Conservation (phyloP, 306 rosid species). For the Cucumis melo region DNA sequence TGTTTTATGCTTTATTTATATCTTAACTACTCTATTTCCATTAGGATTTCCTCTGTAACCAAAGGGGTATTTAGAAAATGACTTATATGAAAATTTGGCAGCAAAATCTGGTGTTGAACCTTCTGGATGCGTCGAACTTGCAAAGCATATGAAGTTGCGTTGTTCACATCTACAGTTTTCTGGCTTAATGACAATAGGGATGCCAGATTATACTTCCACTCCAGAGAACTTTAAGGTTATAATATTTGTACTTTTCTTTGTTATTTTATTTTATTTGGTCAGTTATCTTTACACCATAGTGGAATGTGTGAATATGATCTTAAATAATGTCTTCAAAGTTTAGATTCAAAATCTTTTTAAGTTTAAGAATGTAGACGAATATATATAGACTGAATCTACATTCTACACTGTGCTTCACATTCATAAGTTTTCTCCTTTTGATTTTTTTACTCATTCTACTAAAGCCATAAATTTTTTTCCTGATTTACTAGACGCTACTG, state of each 20-base stretch:
- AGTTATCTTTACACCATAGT: neutral
- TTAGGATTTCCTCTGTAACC: neutral
- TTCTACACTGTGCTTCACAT: neutral
- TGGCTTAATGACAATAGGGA: constrained; percentile 48
- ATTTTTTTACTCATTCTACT: neutral
- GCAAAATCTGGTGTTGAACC: constrained; percentile 43
- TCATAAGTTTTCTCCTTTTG: neutral
- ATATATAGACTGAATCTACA: neutral
- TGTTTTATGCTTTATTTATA: neutral
- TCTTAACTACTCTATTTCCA: neutral
- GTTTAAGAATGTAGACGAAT: too few relatives aligned
- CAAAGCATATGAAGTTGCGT: constrained; percentile 22
- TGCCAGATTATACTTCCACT: constrained; percentile 40
- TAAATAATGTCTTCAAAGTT: neutral
- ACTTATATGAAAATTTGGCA: constrained; percentile 7
- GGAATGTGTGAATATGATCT: neutral
- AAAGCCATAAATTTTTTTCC: neutral
- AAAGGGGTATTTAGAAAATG: neutral
- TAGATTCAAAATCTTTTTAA: neutral
- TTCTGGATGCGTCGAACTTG: constrained; percentile 31
- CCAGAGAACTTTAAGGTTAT: constrained; percentile 37
- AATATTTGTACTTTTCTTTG: neutral
- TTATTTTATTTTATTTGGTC: neutral
- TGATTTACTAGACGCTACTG: constrained; percentile 13
- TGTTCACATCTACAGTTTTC: constrained; percentile 37